These are phyloP conservation scores for Rhynchosporium secalis DNA, from an alignment of 2,329 filamentous ascomycete genomes.

Conservation along the genomic window DNA sequence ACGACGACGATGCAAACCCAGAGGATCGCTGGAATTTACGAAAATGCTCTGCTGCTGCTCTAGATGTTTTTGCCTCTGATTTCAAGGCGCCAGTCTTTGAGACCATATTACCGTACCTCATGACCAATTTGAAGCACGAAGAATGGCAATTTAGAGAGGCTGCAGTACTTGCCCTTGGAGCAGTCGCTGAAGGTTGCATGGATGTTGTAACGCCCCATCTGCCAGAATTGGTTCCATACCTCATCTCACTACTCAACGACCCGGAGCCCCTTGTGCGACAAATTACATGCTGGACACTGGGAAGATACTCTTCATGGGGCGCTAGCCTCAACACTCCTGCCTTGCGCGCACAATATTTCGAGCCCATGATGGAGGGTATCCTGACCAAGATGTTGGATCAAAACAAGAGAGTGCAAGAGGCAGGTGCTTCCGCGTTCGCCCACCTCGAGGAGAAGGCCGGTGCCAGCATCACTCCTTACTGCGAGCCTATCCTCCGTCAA, in stretches of 20 bases:
- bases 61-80: conserved; percentile 90
- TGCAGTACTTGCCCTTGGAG: conserved; percentile 88
- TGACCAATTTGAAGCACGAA: conserved; percentile 79
- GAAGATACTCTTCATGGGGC: conserved; percentile 91
- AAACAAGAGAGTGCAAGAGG: conserved; percentile 98
- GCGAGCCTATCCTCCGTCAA: conserved; percentile 84
- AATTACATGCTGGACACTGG: conserved; percentile 97
- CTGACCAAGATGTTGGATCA: conserved; percentile 91
- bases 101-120: conserved; percentile 88
- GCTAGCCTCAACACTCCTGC: conserved; percentile 67
- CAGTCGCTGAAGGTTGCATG: conserved; percentile 93
- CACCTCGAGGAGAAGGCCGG: conserved; percentile 94
- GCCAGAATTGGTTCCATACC: conserved; percentile 84
- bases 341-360: conserved; percentile 77
- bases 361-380: conserved; percentile 96
- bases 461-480: conserved; percentile 78
- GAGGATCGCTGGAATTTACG: conserved; percentile 94
- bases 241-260: conserved; percentile 83
- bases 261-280: conserved; percentile 87
- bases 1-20: conserved; percentile 73
- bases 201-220: conserved; percentile 86
- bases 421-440: conserved; percentile 92
- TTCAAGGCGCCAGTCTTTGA: conserved; percentile 88
- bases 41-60: conserved; percentile 93
- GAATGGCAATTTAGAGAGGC: conserved; percentile 95